phyloP scores from a whole-genome alignment of 2,329 filamentous ascomycete genomes.

The Diaporthe amygdali region DNA sequence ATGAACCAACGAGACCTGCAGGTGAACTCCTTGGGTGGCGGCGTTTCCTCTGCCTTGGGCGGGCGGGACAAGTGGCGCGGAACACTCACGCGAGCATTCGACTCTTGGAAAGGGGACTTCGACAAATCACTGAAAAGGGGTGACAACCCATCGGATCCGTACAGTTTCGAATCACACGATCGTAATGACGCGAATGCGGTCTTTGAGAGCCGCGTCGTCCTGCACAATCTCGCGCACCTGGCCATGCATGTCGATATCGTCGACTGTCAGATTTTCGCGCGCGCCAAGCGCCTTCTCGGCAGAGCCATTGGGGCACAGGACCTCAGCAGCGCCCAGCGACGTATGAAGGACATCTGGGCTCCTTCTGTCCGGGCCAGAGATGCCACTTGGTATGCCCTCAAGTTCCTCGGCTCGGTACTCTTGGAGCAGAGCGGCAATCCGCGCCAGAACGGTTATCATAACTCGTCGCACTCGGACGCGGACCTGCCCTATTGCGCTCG shows the following conservation, averaged over 20 bases:
- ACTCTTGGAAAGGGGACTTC: constrained; percentile 92
- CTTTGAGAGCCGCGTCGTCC: constrained; percentile 85
- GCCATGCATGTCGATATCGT: constrained; percentile 96
- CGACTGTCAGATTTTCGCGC: constrained; percentile 96
- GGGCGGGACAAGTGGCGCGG: constrained; percentile 91
- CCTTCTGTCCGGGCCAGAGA: constrained; percentile 87
- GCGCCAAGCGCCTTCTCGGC: constrained; percentile 83
- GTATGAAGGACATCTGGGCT: constrained; percentile 91
- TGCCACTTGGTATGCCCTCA: constrained; percentile 89
- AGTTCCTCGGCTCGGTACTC: constrained; percentile 86
- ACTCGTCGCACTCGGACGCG: constrained; percentile 14
- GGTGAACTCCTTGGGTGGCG: constrained; percentile 77
- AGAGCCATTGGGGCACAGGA: constrained; percentile 84
- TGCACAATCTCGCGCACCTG: constrained; percentile 96
- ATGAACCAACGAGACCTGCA: constrained; percentile 97
- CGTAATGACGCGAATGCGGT: constrained; percentile 70
- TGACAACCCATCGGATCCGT: constrained; percentile 58
- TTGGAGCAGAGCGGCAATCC: constrained; percentile 55
- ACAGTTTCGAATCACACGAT: constrained; percentile 58
- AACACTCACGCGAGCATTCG: constrained; percentile 84
- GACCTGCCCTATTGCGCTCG: constrained; percentile 75
- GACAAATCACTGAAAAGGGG: constrained; percentile 77
- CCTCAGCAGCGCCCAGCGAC: constrained; percentile 76
- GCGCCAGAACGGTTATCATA: constrained; percentile 41
- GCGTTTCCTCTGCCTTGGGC: constrained; percentile 79